Evolutionary conservation across 2,329 filamentous ascomycete genomes (phyloP).

Genomic region (Blastomyces parvus): DNA sequence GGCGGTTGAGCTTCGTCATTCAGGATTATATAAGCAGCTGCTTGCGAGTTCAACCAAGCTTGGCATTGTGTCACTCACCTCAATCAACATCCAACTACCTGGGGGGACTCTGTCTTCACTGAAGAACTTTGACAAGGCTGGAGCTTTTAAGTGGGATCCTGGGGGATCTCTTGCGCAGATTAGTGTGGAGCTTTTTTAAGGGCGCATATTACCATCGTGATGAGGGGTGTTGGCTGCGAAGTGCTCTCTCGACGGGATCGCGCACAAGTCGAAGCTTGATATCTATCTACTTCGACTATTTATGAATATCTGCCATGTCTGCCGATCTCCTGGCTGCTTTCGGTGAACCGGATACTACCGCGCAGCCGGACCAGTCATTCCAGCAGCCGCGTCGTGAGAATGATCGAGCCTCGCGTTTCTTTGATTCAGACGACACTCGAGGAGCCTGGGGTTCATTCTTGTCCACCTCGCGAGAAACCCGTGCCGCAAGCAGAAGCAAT

Average conservation of each 20-base stretch:
- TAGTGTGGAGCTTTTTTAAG: not conserved
- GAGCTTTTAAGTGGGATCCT: not conserved
- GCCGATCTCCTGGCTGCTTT: conserved; percentile 47
- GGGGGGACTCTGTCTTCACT: not conserved
- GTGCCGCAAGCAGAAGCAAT: not conserved
- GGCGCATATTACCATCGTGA: not conserved
- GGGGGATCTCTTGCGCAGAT: not conserved
- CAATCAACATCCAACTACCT: not conserved
- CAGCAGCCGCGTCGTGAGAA: not conserved
- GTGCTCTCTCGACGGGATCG: not conserved
- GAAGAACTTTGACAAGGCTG: not conserved
- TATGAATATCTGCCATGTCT: conserved; percentile 35
- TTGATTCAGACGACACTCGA: not conserved
- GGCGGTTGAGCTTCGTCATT: too few species aligned
- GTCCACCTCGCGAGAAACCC: conserved; percentile 2
- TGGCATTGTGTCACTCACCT: not conserved
- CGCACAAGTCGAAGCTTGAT: not conserved
- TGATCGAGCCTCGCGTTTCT: not conserved
- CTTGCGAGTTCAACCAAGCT: not conserved
- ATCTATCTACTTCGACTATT: not conserved
- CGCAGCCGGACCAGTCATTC: not conserved
- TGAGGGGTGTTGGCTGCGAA: not conserved
- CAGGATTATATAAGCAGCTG: too few species aligned
- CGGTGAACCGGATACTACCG: conserved; percentile 18
- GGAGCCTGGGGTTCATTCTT: conserved; percentile 4